Percentiles rank a stretch among this genome's conserved stretches.
These are phyloP conservation scores for Cubamyces lactineus DNA, from an alignment of 768 basidiomycete genomes.

Conservation along the genomic window DNA sequence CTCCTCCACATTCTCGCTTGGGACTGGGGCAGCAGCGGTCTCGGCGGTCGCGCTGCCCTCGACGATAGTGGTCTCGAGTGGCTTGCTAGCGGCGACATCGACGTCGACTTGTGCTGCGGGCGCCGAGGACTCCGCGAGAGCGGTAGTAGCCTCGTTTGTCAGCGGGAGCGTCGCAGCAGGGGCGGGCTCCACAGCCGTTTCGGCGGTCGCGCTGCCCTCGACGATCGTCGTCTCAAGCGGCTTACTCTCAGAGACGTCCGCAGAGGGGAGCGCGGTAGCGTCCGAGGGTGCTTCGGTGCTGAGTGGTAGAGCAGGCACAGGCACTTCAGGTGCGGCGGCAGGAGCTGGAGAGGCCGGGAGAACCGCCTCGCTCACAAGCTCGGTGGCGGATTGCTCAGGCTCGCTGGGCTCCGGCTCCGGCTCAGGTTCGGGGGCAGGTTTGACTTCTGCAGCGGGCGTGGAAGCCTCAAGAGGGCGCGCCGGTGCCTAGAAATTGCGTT, in stretches of 20 bases:
- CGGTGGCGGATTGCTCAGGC: constrained; percentile 17
- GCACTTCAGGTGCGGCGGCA: constrained; percentile 25
- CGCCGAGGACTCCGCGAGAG: background rate
- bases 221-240: constrained; percentile 26
- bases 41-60: constrained; percentile 13
- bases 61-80: constrained; percentile 6
- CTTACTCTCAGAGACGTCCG: constrained; percentile 22
- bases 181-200: constrained; percentile 8
- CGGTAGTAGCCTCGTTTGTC: constrained; percentile 11
- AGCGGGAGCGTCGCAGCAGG: constrained; percentile 15
- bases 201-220: constrained; percentile 23
- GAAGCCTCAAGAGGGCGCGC: background rate
- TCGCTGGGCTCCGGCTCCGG: constrained; percentile 19
- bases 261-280: background rate
- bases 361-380: constrained; percentile 10
- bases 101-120: background rate
- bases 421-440: constrained; percentile 12
- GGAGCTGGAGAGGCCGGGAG: constrained; percentile 15
- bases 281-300: constrained; percentile 12
- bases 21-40: constrained; percentile 12
- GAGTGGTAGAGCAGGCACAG: constrained; percentile 27
- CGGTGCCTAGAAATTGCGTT: background rate
- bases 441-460: constrained; percentile 15
- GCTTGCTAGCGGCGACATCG: constrained; percentile 14
- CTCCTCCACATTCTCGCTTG: background rate